Base-by-base conservation (phyloP, 2,329 filamentous ascomycete species). In the Verticillium alfalfae region DNA sequence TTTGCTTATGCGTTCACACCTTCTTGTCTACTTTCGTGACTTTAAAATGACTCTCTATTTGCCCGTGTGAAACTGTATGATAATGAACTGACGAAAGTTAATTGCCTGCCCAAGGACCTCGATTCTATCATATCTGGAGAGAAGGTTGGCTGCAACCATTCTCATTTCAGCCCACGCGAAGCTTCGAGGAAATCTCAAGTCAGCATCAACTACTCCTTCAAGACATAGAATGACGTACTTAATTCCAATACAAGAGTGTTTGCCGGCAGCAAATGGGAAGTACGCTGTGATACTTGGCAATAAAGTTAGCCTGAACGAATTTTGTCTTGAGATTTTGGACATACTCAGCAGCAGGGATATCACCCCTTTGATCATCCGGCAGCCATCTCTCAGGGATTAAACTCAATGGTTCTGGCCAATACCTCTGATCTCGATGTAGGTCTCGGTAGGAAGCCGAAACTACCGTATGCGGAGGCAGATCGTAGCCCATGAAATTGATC, bases 21-120 rank as follows among this genome's bases (percentile, higher is more conserved):
- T 26, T 26, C 26, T 26, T 5, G 5, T 26, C 26, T 26, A 26
- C 26, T 26, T 26, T 26, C 26, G 26, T 26, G 71, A 72, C 68
- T 74, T 73, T 70, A 70, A 70, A 65, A 73, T 67, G 64, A 73
- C 68, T 62, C 66, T 64, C 68, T 70, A 75, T 70, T 72, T 59
- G 6, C 65, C 66, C 0, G 66, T 68, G 3, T 61, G 58, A 56
- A 69, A 68, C 31, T 69, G 67, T 66, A 69, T 69, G 5, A 66
- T 69, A 52, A 69, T 69, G 56, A 64, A 69, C 38, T 69, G 67
- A 6, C 67, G 58, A 60, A 65, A 69, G 60, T 69, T 67, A 6
- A 68, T 63, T 18, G 65, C 37, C 56, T 69, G 67, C 3, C 62
- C 64, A 2, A 63, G 65, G 7, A 67, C 66, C 41, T 69, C 67